Conservation (phyloP, 2,329 filamentous ascomycete genomes). For the Fusarium sp. region DNA sequence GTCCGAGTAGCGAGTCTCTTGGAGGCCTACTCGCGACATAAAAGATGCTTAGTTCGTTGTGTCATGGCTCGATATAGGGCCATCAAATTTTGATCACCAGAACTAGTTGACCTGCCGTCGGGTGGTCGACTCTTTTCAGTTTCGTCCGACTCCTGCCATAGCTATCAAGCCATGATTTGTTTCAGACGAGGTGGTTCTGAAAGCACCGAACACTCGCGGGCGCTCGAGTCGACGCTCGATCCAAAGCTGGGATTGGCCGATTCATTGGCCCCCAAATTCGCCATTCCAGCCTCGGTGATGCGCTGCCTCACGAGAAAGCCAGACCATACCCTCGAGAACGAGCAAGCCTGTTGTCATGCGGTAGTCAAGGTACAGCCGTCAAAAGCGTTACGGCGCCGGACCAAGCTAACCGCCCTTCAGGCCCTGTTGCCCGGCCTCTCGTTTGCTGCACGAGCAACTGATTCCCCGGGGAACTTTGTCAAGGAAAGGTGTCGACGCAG, state of each 20-base stretch:
- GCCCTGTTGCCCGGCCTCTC: background rate
- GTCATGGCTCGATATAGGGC: background rate
- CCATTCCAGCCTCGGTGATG: constrained; percentile 8
- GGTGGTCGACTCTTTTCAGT: background rate
- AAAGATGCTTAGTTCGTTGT: constrained; percentile 23
- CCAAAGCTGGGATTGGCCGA: background rate
- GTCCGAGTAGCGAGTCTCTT: background rate
- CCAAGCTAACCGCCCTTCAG: constrained; percentile 12
- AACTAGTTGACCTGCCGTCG: background rate
- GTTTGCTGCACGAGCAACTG: constrained; percentile 1
- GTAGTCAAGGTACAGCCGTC: constrained; percentile 21
- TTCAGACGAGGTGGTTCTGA: constrained; percentile 4
- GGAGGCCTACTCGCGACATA: constrained; percentile 10
- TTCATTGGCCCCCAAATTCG: constrained; percentile 10
- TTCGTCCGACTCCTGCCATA: constrained; percentile 6
- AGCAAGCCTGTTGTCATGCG: constrained; percentile 18
- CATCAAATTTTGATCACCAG: background rate
- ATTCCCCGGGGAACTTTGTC: background rate
- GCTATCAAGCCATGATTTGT: background rate
- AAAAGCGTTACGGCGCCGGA: background rate
- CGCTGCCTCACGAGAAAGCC: constrained; percentile 9
- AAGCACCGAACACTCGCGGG: constrained; percentile 12
- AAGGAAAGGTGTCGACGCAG: constrained; percentile 11
- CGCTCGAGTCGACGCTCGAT: background rate
- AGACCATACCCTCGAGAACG: background rate